phyloP scores from a whole-genome alignment of 2,329 filamentous ascomycete genomes.

The Fusarium lateritium region DNA sequence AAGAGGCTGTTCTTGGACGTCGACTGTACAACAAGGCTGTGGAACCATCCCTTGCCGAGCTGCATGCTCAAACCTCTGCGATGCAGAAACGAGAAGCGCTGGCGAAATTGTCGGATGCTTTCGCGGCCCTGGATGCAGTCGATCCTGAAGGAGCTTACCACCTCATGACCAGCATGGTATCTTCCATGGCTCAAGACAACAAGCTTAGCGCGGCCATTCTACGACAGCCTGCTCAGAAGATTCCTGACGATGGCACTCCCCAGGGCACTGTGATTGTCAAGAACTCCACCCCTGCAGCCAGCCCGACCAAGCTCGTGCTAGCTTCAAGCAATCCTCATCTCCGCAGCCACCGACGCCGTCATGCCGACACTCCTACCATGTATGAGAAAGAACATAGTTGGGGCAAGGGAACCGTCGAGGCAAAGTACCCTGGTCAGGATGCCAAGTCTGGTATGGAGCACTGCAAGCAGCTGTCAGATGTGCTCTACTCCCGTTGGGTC shows the following conservation, averaged over 20 bases:
- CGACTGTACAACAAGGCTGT: constrained; percentile 86
- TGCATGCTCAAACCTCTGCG: constrained; percentile 82
- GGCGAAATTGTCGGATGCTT: constrained; percentile 86
- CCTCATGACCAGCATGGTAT: constrained; percentile 82
- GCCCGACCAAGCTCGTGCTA: constrained; percentile 78
- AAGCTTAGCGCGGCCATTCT: constrained; percentile 72
- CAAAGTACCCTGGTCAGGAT: constrained; percentile 69
- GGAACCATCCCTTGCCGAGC: constrained; percentile 86
- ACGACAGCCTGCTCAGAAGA: constrained; percentile 57
- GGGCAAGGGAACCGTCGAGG: constrained; percentile 64
- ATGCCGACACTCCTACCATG: constrained; percentile 60
- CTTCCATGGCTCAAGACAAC: constrained; percentile 78
- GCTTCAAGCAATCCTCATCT: constrained; percentile 89
- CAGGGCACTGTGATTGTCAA: constrained; percentile 72
- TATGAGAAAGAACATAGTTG: constrained; percentile 62
- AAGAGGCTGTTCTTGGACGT: constrained; percentile 87
- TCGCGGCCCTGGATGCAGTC: constrained; percentile 84
- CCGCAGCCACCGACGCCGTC: constrained; percentile 80
- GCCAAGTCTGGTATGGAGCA: constrained; percentile 87
- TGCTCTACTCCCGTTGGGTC: constrained; percentile 91
- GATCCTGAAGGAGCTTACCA: constrained; percentile 94
- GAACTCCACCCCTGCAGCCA: constrained; percentile 61
- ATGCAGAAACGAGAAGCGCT: constrained; percentile 84
- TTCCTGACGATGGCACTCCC: constrained; percentile 61
- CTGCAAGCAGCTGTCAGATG: constrained; percentile 88